Conservation (phyloP, 495 filamentous ascomycete species). For the Penicillium salamii region DNA sequence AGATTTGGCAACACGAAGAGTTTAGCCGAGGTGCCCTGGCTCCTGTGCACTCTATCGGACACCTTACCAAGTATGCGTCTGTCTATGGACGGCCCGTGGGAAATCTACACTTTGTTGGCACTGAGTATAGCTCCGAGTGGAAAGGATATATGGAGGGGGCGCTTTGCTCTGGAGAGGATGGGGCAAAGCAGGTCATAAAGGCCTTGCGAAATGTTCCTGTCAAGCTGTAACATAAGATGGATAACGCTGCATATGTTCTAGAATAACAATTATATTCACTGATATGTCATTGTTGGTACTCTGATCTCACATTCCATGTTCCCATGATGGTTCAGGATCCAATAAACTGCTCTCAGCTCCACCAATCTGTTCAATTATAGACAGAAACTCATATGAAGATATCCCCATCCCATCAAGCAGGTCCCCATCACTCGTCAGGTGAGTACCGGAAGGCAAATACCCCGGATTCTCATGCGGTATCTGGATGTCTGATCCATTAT, state of each 20-base stretch:
- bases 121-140: constrained; percentile 39
- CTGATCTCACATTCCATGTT: too few relatives aligned
- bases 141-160: constrained; percentile 48
- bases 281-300: too few relatives aligned
- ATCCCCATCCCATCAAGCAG: constrained; percentile 30
- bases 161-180: constrained; percentile 25
- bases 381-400: constrained; percentile 30
- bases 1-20: constrained; percentile 4
- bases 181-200: background rate
- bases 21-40: constrained; percentile 1
- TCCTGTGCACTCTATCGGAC: background rate
- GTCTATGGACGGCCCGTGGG: constrained; percentile 12
- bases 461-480: too few relatives aligned
- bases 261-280: too few relatives aligned
- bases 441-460: background rate
- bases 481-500: too few relatives aligned
- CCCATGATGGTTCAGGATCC: too few relatives aligned
- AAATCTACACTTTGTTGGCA: constrained; percentile 40
- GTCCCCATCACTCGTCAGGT: constrained; percentile 11
- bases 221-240: background rate
- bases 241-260: too few relatives aligned
- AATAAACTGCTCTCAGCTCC: too few relatives aligned
- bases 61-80: background rate
- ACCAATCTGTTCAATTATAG: constrained; percentile 27
- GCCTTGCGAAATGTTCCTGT: background rate